These are phyloP conservation scores for Oryza glumipatula DNA, from an alignment of 176 grass and related monocot genomes.

Conservation along the genomic window DNA sequence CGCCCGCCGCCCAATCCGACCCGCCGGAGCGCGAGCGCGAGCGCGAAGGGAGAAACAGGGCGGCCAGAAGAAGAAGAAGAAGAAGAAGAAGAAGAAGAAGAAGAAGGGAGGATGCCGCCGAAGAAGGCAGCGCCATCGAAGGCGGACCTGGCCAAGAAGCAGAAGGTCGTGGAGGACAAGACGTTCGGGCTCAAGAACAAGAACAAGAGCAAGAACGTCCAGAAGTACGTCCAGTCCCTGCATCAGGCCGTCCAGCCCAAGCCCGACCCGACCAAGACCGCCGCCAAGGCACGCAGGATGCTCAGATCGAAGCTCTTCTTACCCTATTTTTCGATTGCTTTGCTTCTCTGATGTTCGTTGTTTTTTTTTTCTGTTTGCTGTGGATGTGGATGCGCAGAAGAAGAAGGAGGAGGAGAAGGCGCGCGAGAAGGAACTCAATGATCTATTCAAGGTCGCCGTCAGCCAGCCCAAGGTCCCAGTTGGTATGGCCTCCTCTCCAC, in stretches of 20 bases:
- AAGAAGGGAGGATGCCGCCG: constrained; percentile 70
- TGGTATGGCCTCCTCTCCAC: constrained; percentile 53
- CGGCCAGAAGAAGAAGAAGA: neutral
- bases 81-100: neutral
- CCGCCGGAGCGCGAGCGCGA: neutral
- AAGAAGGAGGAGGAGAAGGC: constrained; percentile 97
- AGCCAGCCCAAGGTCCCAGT: constrained; percentile 98
- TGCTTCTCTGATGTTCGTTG: constrained; percentile 2
- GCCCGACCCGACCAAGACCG: constrained; percentile 67
- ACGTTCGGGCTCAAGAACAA: constrained; percentile 99
- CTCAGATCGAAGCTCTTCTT: constrained; percentile 41
- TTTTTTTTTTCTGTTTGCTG: neutral
- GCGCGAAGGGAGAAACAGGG: neutral
- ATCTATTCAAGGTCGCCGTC: constrained; percentile 97
- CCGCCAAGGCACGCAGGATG: constrained; percentile 59
- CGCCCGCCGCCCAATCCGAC: constrained; percentile 18
- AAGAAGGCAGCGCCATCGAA: constrained; percentile 76
- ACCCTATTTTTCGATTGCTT: constrained; percentile 10
- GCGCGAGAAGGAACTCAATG: constrained; percentile 98
- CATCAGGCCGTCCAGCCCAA: constrained; percentile 83
- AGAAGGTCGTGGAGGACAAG: constrained; percentile 99
- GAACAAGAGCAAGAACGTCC: constrained; percentile 99
- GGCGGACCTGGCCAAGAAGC: constrained; percentile 90
- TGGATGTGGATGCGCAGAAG: constrained; percentile 70
- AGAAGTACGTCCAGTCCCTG: constrained; percentile 92